Evolutionary conservation across 768 basidiomycete genomes (phyloP).

Genomic region (Auriscalpium orientale): DNA sequence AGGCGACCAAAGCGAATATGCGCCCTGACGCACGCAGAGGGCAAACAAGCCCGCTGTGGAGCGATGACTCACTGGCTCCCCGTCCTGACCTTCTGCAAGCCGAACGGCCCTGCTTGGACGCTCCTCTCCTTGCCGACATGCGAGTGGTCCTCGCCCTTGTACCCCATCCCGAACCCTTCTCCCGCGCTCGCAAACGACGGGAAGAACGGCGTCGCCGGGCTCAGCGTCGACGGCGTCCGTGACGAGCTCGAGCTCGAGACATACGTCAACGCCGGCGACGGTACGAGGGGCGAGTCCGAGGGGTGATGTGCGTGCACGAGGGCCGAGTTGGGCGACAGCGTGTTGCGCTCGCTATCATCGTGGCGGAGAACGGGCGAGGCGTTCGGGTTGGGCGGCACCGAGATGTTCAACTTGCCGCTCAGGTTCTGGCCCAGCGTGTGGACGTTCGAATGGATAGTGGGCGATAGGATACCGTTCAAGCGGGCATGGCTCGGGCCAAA

Average conservation of each 20-base stretch:
- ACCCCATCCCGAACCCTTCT: slow-evolving; percentile 22
- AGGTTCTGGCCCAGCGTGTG: slow-evolving; percentile 1
- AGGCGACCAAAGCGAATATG: too few relatives aligned
- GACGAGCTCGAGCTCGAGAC: slow-evolving; percentile 31
- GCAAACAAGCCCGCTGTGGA: not conserved
- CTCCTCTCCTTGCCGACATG: not conserved
- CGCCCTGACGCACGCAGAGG: too few relatives aligned
- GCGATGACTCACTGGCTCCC: not conserved
- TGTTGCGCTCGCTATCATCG: not conserved
- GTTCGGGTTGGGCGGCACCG: not conserved
- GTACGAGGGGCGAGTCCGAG: slow-evolving; percentile 41
- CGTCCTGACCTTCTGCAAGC: not conserved
- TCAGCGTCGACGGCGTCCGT: slow-evolving; percentile 55
- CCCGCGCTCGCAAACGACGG: slow-evolving; percentile 38
- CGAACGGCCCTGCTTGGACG: not conserved
- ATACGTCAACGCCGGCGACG: slow-evolving; percentile 61
- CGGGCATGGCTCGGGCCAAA: slow-evolving; percentile 1
- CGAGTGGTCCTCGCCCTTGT: not conserved
- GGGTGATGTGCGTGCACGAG: slow-evolving; percentile 6
- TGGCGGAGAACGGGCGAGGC: slow-evolving; percentile 5
- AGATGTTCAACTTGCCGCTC: slow-evolving; percentile 3
- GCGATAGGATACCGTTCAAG: slow-evolving; percentile 13
- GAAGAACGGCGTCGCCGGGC: slow-evolving; percentile 68
- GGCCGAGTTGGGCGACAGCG: slow-evolving; percentile 1
- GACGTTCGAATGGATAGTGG: slow-evolving; percentile 7